Conservation (phyloP, 2,329 filamentous ascomycete species). For the Colletotrichum sansevieriae region DNA sequence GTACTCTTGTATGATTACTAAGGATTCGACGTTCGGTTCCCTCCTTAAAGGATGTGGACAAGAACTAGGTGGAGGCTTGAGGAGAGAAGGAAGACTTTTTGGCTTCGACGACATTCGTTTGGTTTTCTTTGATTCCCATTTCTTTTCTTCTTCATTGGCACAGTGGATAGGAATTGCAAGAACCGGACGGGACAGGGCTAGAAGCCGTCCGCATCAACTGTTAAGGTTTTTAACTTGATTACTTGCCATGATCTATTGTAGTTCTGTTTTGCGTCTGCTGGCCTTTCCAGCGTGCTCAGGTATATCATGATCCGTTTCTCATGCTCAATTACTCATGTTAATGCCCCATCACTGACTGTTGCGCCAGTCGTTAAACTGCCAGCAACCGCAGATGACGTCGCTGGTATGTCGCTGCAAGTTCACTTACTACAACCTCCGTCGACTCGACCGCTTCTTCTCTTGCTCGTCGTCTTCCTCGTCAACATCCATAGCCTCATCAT, state of each 20-base stretch:
- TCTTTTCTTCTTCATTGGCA: constrained; percentile 21
- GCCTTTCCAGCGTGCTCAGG: neutral
- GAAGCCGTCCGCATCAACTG: constrained; percentile 10
- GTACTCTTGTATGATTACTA: constrained; percentile 26
- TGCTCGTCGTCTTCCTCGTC: constrained; percentile 64
- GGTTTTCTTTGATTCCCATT: constrained; percentile 35
- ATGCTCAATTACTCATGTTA: neutral
- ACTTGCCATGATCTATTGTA: constrained; percentile 31
- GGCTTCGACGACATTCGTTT: constrained; percentile 36
- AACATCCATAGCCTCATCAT: constrained; percentile 68
- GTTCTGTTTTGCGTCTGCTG: constrained; percentile 7
- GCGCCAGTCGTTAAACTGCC: neutral
- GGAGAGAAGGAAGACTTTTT: constrained; percentile 25
- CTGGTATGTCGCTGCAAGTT: too few species aligned
- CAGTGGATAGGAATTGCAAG: constrained; percentile 21
- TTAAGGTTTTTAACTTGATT: constrained; percentile 5
- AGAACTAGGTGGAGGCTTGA: neutral
- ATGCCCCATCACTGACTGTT: neutral
- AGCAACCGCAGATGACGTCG: too few species aligned
- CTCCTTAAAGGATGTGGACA: neutral
- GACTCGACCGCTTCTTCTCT: constrained; percentile 64
- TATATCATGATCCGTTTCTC: neutral
- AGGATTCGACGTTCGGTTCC: constrained; percentile 8
- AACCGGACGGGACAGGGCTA: neutral
- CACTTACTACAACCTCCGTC: constrained; percentile 63